Conservation (phyloP, 148 eudicot species). For the Rheum nobile region DNA sequence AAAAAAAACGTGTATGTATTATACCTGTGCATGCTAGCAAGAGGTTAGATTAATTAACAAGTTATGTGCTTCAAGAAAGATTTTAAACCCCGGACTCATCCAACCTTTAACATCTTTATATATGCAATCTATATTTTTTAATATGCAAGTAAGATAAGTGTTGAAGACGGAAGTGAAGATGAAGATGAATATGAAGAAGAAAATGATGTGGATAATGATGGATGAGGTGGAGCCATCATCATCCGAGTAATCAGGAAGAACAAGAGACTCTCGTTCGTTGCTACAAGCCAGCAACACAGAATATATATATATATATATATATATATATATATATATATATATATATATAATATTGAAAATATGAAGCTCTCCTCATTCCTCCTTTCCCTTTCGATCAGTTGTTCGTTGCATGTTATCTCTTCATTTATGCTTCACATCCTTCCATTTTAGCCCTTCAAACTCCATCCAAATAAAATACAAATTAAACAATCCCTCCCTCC, state of each 20-base stretch:
- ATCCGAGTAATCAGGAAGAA: conserved; percentile 3
- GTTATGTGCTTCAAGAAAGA: background rate
- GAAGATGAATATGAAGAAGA: background rate
- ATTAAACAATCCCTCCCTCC: background rate
- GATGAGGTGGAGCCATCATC: conserved; percentile 8
- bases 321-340: background rate
- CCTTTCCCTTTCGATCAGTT: background rate
- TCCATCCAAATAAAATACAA: background rate
- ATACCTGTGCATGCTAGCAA: background rate
- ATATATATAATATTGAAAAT: background rate
- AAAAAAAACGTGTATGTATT: no score
- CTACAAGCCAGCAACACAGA: background rate
- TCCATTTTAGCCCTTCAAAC: background rate
- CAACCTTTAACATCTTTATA: background rate
- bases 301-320: background rate
- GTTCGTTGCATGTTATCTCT: background rate
- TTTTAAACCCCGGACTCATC: background rate
- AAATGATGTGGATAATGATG: background rate
- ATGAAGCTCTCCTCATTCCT: conserved; percentile 6
- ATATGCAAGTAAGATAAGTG: background rate
- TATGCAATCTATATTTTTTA: background rate
- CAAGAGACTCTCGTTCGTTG: background rate
- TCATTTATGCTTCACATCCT: background rate
- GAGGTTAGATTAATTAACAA: background rate
- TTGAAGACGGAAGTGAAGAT: background rate